Evolutionary conservation across 805 yeast species (phyloP).

Genomic region (Priceomyces castillae): DNA sequence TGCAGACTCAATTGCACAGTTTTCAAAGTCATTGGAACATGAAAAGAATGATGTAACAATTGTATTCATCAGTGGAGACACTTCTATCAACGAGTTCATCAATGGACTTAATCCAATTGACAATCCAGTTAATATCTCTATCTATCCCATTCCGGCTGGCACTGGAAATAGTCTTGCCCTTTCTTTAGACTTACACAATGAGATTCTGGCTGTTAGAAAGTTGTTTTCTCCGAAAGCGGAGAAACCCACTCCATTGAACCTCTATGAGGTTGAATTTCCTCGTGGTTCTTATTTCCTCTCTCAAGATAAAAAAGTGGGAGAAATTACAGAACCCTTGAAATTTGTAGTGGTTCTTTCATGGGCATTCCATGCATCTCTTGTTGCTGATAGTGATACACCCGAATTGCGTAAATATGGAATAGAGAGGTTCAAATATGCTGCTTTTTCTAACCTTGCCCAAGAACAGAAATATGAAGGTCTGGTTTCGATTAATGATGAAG

Average conservation of each 20-base stretch:
- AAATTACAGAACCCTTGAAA: constrained; percentile 18
- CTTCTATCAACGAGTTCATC: constrained; percentile 74
- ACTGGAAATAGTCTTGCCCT: constrained; percentile 82
- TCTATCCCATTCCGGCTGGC: constrained; percentile 66
- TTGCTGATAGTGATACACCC: constrained; percentile 73
- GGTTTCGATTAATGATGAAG: constrained; percentile 16
- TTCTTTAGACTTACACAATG: constrained; percentile 46
- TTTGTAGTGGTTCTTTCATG: constrained; percentile 72
- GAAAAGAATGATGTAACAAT: constrained; percentile 35
- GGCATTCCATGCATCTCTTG: constrained; percentile 84
- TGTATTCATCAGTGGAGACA: constrained; percentile 79
- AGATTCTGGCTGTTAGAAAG: constrained; percentile 14
- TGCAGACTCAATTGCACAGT: constrained; percentile 35
- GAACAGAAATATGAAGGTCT: constrained; percentile 54
- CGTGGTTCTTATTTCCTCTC: constrained; percentile 20
- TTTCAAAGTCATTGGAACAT: constrained; percentile 32
- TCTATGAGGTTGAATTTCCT: constrained; percentile 47
- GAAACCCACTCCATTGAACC: constrained; percentile 33
- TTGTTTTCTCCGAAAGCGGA: constrained; percentile 14
- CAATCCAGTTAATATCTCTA: constrained; percentile 11
- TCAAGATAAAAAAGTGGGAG: constrained; percentile 16
- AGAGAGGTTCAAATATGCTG: constrained; percentile 70
- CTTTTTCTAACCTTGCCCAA: constrained; percentile 46
- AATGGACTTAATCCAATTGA: constrained; percentile 39
- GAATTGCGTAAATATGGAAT: constrained; percentile 63